phyloP scores from a whole-genome alignment of 495 filamentous ascomycete species.

The Polyplosphaeria fusca region DNA sequence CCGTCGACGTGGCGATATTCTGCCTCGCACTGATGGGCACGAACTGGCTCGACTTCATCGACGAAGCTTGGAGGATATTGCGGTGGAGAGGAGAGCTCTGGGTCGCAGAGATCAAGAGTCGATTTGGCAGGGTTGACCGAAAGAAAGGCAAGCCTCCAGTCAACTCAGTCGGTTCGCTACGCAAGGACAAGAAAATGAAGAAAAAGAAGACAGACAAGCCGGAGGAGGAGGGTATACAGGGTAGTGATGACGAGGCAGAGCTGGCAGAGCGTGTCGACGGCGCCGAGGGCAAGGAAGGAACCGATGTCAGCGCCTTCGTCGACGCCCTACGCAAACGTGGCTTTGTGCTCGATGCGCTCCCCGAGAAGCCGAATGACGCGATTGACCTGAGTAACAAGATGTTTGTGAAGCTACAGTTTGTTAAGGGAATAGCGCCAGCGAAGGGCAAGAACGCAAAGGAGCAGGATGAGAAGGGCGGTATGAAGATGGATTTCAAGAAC shows the following conservation, averaged over 20 bases:
- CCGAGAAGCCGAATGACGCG: conserved; percentile 50
- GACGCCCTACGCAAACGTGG: conserved; percentile 74
- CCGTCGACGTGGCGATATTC: conserved; percentile 82
- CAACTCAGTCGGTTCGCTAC: conserved; percentile 41
- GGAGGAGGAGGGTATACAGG: conserved; percentile 43
- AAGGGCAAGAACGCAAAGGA: conserved; percentile 64
- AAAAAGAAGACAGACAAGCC: conserved; percentile 43
- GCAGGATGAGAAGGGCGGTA: conserved; percentile 46
- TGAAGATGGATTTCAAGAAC: conserved; percentile 29
- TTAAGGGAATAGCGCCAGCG: conserved; percentile 67
- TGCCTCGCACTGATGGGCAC: conserved; percentile 98
- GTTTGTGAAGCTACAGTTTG: conserved; percentile 95
- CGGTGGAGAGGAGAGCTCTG: conserved; percentile 92
- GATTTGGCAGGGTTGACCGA: conserved; percentile 64
- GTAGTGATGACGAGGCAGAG: conserved; percentile 18
- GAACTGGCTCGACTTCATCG: conserved; percentile 93
- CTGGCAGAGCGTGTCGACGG: conserved; percentile 45
- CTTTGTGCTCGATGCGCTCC: conserved; percentile 60
- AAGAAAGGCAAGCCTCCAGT: conserved; percentile 59
- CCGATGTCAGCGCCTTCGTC: conserved; percentile 84
- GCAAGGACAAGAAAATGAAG: conserved; percentile 52
- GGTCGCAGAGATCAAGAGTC: conserved; percentile 92
- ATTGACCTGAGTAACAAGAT: conserved; percentile 89
- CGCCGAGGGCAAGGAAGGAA: conserved; percentile 58
- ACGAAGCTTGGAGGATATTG: conserved; percentile 87